Evolutionary conservation across 352 stramenopile genomes (phyloP).

Genomic region (Phytophthora kernoviae): DNA sequence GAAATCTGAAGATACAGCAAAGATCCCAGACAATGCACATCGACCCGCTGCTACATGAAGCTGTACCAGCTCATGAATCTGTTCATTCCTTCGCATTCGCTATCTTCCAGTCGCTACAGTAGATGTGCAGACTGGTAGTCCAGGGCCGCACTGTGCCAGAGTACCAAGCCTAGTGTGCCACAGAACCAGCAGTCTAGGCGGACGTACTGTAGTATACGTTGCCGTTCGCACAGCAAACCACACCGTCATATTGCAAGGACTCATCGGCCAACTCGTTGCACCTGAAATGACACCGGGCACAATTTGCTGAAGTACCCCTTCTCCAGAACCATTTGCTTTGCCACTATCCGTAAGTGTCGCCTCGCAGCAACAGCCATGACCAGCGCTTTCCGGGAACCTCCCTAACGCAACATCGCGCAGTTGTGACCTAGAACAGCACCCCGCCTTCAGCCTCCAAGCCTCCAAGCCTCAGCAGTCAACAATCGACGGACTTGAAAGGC

Average conservation of each 20-base stretch:
- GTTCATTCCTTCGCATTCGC: too few relatives aligned
- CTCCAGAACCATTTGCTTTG: constrained; percentile 13
- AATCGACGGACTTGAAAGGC: neutral
- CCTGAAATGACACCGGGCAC: neutral
- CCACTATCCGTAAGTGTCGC: neutral
- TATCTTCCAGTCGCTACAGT: too few relatives aligned
- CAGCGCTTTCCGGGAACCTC: neutral
- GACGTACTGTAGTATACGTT: neutral
- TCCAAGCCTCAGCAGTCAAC: neutral
- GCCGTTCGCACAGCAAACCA: neutral
- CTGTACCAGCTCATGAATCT: too few relatives aligned
- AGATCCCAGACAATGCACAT: too few relatives aligned
- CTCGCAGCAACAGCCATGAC: neutral
- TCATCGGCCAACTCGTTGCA: neutral
- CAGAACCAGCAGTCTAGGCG: too few relatives aligned
- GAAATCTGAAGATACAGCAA: too few relatives aligned
- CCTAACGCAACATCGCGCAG: neutral
- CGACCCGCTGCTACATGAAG: too few relatives aligned
- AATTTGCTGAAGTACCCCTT: neutral
- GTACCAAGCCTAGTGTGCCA: too few relatives aligned
- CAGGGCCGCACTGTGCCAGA: too few relatives aligned
- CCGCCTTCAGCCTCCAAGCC: neutral
- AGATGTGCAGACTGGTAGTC: too few relatives aligned
- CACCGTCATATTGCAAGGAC: neutral
- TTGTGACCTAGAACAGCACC: neutral